Evolutionary conservation across 2,329 filamentous ascomycete species (phyloP).

Genomic region (Colletotrichum sp.): DNA sequence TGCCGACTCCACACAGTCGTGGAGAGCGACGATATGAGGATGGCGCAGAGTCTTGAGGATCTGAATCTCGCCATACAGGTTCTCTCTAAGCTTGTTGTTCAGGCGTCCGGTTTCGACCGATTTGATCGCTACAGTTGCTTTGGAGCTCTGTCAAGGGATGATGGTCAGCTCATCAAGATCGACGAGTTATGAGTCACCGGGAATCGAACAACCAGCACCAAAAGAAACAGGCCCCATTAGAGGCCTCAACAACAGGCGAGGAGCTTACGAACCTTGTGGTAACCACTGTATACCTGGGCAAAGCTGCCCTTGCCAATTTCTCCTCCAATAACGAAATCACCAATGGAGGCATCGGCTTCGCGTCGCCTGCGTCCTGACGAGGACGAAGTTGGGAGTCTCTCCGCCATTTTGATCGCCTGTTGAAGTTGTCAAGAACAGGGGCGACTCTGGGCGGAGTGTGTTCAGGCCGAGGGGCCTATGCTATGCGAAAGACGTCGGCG

Average conservation of each 20-base stretch:
- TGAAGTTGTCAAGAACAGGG: slow-evolving; percentile 36
- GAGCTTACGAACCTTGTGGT: slow-evolving; percentile 72
- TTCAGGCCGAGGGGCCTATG: slow-evolving; percentile 16
- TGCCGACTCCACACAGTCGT: slow-evolving; percentile 88
- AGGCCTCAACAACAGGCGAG: neutral
- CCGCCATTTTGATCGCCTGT: slow-evolving; percentile 42
- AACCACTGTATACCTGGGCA: slow-evolving; percentile 89
- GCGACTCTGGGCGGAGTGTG: slow-evolving; percentile 25
- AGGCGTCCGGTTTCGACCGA: slow-evolving; percentile 90
- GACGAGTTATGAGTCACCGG: neutral
- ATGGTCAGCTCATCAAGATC: neutral
- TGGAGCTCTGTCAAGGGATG: slow-evolving; percentile 64
- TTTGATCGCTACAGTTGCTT: slow-evolving; percentile 91
- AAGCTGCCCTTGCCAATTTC: slow-evolving; percentile 98
- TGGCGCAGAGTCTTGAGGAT: slow-evolving; percentile 94
- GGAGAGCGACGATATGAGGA: slow-evolving; percentile 94
- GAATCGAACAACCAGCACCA: neutral
- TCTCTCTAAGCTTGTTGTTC: slow-evolving; percentile 95
- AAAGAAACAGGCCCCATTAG: neutral
- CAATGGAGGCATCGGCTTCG: slow-evolving; percentile 47
- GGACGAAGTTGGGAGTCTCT: slow-evolving; percentile 40
- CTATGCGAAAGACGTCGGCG: slow-evolving; percentile 37
- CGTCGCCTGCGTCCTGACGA: slow-evolving; percentile 35
- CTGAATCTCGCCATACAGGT: slow-evolving; percentile 92
- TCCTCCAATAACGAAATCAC: slow-evolving; percentile 80